phyloP scores from a whole-genome alignment of 1,284 basidiomycete species.

The Ceratobasidium sp. region DNA sequence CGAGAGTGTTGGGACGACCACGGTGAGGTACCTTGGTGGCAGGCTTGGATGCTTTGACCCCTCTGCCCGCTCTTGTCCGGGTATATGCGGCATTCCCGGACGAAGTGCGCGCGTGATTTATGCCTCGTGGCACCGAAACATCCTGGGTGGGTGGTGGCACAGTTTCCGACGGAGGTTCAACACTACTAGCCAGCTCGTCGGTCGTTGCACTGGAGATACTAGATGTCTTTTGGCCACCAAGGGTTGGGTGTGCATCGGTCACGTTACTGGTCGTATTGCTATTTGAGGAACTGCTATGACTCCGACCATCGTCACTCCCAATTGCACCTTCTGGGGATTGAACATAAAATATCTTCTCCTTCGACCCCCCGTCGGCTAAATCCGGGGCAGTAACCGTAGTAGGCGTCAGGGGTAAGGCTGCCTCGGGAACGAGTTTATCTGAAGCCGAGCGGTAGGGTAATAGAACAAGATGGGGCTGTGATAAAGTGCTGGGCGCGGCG shows the following conservation, averaged over 20 bases:
- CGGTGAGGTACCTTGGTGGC: slow-evolving; percentile 15
- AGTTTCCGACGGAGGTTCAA: not conserved
- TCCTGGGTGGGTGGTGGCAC: slow-evolving; percentile 12
- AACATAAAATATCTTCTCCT: slow-evolving; percentile 35
- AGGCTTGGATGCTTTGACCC: slow-evolving; percentile 26
- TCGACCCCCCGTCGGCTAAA: slow-evolving; percentile 22
- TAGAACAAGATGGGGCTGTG: slow-evolving; percentile 11
- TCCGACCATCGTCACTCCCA: slow-evolving; percentile 30
- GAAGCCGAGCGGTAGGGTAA: slow-evolving; percentile 1
- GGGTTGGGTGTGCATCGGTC: slow-evolving; percentile 29
- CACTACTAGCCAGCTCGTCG: slow-evolving; percentile 4
- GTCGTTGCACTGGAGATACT: slow-evolving; percentile 36
- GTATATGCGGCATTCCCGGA: slow-evolving; percentile 33
- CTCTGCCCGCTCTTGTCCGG: slow-evolving; percentile 7
- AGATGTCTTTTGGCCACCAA: slow-evolving; percentile 14
- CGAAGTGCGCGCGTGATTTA: slow-evolving; percentile 33
- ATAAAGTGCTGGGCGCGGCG: slow-evolving; percentile 20
- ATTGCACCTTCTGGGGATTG: slow-evolving; percentile 34
- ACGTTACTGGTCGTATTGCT: slow-evolving; percentile 39
- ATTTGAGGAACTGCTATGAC: slow-evolving; percentile 38
- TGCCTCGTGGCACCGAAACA: slow-evolving; percentile 29
- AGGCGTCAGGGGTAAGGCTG: slow-evolving; percentile 38
- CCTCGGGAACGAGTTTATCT: slow-evolving; percentile 21
- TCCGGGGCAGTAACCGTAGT: slow-evolving; percentile 33
- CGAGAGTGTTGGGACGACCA: slow-evolving; percentile 25